phyloP scores from a whole-genome alignment of 495 filamentous ascomycete species.

The Podospora tetraspora region DNA sequence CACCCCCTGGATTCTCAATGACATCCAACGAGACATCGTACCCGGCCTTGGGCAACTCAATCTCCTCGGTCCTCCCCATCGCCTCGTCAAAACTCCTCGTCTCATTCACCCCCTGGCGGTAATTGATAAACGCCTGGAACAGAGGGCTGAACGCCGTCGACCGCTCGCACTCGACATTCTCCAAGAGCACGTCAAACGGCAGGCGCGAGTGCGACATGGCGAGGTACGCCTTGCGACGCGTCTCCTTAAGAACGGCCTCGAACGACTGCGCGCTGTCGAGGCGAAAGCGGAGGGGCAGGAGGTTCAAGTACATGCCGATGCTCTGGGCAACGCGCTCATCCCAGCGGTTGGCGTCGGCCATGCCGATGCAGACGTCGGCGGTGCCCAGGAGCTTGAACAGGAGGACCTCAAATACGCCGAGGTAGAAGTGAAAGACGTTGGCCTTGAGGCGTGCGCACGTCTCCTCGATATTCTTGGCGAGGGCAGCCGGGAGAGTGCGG shows the following conservation, averaged over 20 bases:
- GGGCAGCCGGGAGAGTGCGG: background rate
- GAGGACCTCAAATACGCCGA: background rate
- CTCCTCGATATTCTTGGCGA: background rate
- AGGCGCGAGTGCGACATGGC: background rate
- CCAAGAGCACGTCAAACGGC: background rate
- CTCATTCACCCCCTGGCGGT: slow-evolving; percentile 14
- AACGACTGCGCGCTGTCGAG: background rate
- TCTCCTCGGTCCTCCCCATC: background rate
- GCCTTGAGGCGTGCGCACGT: background rate
- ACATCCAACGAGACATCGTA: background rate
- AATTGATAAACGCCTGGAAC: slow-evolving; percentile 28
- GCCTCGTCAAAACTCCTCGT: background rate
- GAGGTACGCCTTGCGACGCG: background rate
- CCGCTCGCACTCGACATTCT: slow-evolving; percentile 1
- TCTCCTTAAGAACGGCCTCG: background rate
- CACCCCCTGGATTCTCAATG: background rate
- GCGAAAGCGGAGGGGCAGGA: background rate
- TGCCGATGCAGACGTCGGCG: slow-evolving; percentile 3
- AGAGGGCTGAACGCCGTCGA: slow-evolving; percentile 15
- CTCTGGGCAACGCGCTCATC: background rate
- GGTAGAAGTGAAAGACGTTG: slow-evolving; percentile 10
- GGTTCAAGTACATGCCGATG: background rate
- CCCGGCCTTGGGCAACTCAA: background rate
- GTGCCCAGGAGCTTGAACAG: background rate
- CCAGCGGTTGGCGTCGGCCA: background rate